Percentiles rank a stretch among this genome's conserved stretches.
Evolutionary conservation across 2,329 filamentous ascomycete species (phyloP).

Genomic region (Botrytis tulipae): DNA sequence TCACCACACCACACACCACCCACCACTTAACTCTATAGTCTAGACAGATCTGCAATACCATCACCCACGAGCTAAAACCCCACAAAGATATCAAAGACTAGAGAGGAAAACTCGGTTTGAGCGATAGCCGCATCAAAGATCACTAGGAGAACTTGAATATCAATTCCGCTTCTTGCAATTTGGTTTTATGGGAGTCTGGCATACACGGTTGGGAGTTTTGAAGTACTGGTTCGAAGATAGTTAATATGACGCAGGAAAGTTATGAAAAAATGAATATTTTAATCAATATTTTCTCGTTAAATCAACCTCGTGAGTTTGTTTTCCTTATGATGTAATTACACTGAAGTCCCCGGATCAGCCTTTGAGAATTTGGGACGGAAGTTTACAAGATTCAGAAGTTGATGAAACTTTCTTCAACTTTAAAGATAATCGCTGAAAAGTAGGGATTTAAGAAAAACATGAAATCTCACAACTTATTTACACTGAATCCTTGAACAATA

Average conservation of each 20-base stretch:
- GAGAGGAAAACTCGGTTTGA: background rate
- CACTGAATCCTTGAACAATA: background rate
- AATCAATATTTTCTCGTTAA: background rate
- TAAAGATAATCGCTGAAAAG: background rate
- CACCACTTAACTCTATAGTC: background rate
- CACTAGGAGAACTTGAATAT: background rate
- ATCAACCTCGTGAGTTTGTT: background rate
- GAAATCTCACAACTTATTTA: background rate
- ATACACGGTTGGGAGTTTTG: background rate
- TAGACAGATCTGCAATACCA: background rate
- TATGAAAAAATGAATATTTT: background rate
- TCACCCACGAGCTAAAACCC: background rate
- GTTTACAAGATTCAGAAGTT: background rate
- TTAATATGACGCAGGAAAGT: background rate
- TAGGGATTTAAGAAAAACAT: background rate
- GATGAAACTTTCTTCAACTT: background rate
- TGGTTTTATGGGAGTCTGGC: background rate
- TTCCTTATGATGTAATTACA: background rate
- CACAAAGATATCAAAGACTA: background rate
- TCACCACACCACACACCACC: background rate
- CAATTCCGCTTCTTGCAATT: background rate
- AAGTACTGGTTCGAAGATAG: background rate
- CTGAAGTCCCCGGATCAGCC: background rate
- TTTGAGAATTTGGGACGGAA: background rate
- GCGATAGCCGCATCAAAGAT: background rate